A percentile compares a stretch with the other conserved stretches of the same genome.
phyloP scores from a whole-genome alignment of 305 asterid genomes.

The Fraxinus platypoda region DNA sequence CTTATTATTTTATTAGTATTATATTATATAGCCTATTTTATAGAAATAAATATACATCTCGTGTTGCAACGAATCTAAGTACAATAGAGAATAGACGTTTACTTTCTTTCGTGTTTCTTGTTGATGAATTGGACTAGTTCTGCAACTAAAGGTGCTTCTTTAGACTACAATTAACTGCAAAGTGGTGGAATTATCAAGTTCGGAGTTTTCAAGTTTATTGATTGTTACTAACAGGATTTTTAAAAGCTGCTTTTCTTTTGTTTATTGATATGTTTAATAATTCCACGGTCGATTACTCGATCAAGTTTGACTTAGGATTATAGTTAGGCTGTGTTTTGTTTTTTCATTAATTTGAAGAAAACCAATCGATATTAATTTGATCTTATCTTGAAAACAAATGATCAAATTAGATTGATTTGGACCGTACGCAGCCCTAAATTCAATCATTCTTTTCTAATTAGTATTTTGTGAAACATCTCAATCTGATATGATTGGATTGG shows the following conservation, averaged over 20 bases:
- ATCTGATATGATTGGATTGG: conserved; percentile 35
- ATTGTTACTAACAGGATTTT: background rate
- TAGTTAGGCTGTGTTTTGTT: background rate
- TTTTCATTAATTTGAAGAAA: background rate
- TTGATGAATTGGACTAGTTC: background rate
- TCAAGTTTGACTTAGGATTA: background rate
- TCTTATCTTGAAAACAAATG: background rate
- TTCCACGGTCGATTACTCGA: background rate
- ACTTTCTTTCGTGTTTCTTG: background rate
- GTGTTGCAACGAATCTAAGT: background rate
- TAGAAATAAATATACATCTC: background rate
- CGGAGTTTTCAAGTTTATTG: background rate
- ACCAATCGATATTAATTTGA: background rate
- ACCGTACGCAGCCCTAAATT: background rate
- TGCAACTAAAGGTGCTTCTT: background rate
- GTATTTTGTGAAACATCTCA: conserved; percentile 20
- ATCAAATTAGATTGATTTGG: background rate
- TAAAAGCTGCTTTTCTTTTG: background rate
- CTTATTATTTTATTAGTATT: background rate
- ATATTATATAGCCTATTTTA: background rate
- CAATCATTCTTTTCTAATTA: conserved; percentile 29
- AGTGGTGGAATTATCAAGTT: background rate
- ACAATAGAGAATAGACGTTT: background rate
- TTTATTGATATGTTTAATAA: background rate
- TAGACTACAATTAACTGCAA: background rate